Conservation (phyloP, 2,329 filamentous ascomycete genomes). For the Pseudocercospora vitis region DNA sequence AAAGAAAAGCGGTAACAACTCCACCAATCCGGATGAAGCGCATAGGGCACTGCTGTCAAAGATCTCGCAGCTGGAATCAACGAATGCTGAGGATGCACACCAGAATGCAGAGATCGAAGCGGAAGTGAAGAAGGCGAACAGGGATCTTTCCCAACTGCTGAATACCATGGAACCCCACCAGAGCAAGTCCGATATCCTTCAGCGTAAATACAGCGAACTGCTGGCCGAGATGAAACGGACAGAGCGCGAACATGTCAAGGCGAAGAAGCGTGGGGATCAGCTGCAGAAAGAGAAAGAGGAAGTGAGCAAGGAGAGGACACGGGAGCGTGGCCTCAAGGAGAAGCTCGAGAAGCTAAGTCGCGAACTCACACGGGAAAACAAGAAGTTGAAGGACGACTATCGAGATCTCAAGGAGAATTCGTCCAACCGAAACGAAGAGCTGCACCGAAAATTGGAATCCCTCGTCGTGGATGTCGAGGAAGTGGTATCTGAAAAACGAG, state of each 20-base stretch:
- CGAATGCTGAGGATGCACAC: slow-evolving; percentile 90
- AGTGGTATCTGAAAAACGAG: slow-evolving; percentile 82
- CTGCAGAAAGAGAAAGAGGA: slow-evolving; percentile 96
- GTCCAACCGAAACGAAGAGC: slow-evolving; percentile 75
- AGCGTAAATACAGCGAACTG: slow-evolving; percentile 87
- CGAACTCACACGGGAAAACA: slow-evolving; percentile 94
- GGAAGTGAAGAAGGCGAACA: slow-evolving; percentile 89
- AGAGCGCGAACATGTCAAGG: slow-evolving; percentile 90
- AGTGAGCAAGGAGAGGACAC: slow-evolving; percentile 81
- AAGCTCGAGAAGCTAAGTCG: slow-evolving; percentile 95
- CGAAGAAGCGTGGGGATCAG: slow-evolving; percentile 91
- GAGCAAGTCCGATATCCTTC: slow-evolving; percentile 85
- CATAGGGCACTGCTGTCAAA: slow-evolving; percentile 88
- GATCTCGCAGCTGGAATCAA: slow-evolving; percentile 91
- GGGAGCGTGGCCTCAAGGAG: slow-evolving; percentile 87
- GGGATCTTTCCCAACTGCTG: slow-evolving; percentile 83
- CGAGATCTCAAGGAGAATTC: slow-evolving; percentile 85
- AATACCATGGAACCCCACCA: slow-evolving; percentile 86
- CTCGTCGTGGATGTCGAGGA: slow-evolving; percentile 83
- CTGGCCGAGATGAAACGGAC: slow-evolving; percentile 93
- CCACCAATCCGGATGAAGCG: slow-evolving; percentile 83
- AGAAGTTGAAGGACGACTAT: slow-evolving; percentile 91
- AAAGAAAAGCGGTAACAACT: slow-evolving; percentile 53
- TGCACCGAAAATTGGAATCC: slow-evolving; percentile 80
- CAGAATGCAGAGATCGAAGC: slow-evolving; percentile 95